Base-by-base conservation (phyloP, 306 rosid genomes). In the Oxytropis ochrocephala region DNA sequence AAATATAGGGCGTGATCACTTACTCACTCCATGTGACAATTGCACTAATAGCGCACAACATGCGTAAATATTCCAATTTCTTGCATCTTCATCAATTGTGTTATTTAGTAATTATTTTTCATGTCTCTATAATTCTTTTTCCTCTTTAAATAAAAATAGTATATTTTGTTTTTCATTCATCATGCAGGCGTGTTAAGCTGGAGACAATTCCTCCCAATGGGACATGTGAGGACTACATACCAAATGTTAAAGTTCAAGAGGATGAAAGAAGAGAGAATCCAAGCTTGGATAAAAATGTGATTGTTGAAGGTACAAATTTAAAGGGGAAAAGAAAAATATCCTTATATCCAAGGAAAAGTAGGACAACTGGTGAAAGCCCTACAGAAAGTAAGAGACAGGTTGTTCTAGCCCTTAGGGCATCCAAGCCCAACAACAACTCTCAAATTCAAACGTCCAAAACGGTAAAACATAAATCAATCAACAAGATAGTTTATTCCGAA, bases 1-100 rank as follows among this genome's bases (percentile, higher is more conserved):
- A 47, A 74, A 39, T 62, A n/a, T 5, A 10, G 0, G 42, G 16
- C 3, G 3, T 6, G 50, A 67, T 44, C 7, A 51, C 7, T 16
- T 4, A 0, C 83, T 74, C 38, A 69, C 72, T 61, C 6, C 35
- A 35, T 78, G 83, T 59, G 11, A 74, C 43, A 75, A 67, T 47
- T 80, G 85, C 43, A 17, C 0, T 3, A 78, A 78, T 13, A 85
- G 85, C 7, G 85, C 81, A 13, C 75, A 75, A 48, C 83, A 81
- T 72, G 75, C 18, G 83, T 81, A 84, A 66, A 18, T 60, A 48
- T 59, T 75, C 46, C 11, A 43, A 51, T 53, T 4, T 27, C 19
- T 44, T 68, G 14, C 5, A 17, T 71, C 5, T 41, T 67, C 35
- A 58, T 67, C 35, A 58, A 61, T 19, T 14, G 0, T n/a, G 0